Evolutionary conservation across 345 rosid species (phyloP).

Genomic region (Brassica incana): DNA sequence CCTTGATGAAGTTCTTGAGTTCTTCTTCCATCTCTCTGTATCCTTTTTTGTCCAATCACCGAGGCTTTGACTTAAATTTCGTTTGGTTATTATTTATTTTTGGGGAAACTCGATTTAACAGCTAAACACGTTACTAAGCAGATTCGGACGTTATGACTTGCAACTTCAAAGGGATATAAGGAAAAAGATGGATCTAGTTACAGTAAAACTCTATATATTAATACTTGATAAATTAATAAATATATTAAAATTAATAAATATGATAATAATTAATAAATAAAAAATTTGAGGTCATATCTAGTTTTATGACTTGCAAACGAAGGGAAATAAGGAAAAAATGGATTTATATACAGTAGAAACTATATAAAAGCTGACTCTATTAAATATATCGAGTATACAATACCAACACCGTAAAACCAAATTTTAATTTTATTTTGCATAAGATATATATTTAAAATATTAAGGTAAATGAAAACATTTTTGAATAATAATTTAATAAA

Average conservation of each 20-base stretch:
- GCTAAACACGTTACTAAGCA: neutral
- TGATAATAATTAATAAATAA: too few species aligned
- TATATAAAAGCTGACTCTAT: neutral
- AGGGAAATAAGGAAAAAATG: neutral
- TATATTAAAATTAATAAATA: too few species aligned
- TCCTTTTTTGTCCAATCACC: neutral
- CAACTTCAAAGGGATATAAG: too few species aligned
- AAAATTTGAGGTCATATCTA: neutral
- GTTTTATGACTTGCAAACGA: neutral
- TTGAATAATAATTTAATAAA: neutral
- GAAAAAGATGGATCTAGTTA: too few species aligned
- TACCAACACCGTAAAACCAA: neutral
- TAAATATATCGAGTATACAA: neutral
- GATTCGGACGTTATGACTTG: neutral
- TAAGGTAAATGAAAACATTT: neutral
- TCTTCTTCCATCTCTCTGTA: conserved; percentile 37
- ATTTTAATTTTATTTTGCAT: neutral
- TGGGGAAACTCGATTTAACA: neutral
- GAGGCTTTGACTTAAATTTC: neutral
- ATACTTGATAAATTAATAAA: too few species aligned
- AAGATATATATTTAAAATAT: neutral
- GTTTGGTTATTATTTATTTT: neutral
- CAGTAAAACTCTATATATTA: neutral
- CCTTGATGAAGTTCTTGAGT: conserved; percentile 34
- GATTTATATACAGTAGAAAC: neutral